Evolutionary conservation across 768 basidiomycete genomes (phyloP), one percentile per base, ranked within the genome.

Genomic region (Hericium coralloides): DNA sequence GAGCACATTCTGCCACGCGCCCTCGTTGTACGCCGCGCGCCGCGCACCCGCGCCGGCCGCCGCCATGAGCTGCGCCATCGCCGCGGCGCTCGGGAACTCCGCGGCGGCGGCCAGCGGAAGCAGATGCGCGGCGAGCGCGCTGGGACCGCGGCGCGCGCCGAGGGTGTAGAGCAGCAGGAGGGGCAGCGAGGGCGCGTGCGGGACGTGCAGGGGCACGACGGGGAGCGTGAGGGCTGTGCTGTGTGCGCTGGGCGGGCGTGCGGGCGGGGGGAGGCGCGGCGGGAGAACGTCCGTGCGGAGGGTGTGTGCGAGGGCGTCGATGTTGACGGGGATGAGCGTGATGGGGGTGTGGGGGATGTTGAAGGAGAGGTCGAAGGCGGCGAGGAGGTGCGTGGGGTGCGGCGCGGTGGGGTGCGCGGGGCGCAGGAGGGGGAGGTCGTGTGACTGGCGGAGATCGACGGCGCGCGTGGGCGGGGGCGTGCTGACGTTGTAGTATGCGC

Each of bases 1-100:
- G 12, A 87, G 74, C 38, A 79, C 74, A 56, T 87, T 87, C 63
- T 76, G 77, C 84, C 85, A 84, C 52, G 86, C 66, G n/a, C 85
- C 84, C 47, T 80, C 78, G 64, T 81, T 85, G 53, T 69, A 71
- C 38, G 60, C 64, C 52, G 76, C 74, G 38, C 72, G 64, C 55
- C 68, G 63, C 38, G 51, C 60, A 22, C 36, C 69, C 22, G 51
- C 48, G 45, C 60, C 59, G 12, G 25, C 41, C 18, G 20, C 37
- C 4, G 58, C 60, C 56, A 60, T 52, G 17, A 56, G 52, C 26
- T 63, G 55, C 3, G 57, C 57, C 57, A 58, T 59, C 73, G 66
- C 71, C 69, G 58, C 60, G 12, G 55, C 58, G 3, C 55, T 56
- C 12, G 60, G 58, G 38, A 61, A 59, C 53, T 56, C 58, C 51